Conservation (phyloP, 371 early-diverging fungal genomes). For the Mycotypha africana region DNA sequence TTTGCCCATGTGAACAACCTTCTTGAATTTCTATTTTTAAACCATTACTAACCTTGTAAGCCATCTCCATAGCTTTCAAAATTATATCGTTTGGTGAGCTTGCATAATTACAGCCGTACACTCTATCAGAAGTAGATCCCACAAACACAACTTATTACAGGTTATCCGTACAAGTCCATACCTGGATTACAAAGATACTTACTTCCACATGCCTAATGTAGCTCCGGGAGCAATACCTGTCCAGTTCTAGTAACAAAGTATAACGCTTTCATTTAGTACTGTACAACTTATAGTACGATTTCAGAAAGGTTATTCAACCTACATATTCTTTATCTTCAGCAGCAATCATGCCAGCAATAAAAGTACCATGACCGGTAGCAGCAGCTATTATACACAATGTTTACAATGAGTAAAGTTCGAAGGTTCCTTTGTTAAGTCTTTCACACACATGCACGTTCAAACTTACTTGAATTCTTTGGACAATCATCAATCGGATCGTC, state of each 20-base stretch:
- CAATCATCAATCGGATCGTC: constrained; percentile 33
- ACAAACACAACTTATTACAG: too few species aligned
- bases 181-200: constrained; percentile 1
- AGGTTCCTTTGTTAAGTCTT: too few species aligned
- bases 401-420: too few species aligned
- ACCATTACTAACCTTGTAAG: constrained; percentile 39
- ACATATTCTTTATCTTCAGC: constrained; percentile 30
- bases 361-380: constrained; percentile 44
- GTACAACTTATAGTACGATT: neutral
- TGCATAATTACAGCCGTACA: constrained; percentile 21
- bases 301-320: neutral
- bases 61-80: constrained; percentile 60
- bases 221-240: constrained; percentile 59
- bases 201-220: constrained; percentile 38
- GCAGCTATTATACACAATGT: too few species aligned
- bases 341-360: constrained; percentile 53
- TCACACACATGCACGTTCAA: too few species aligned
- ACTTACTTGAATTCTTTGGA: constrained; percentile 19
- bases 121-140: constrained; percentile 1
- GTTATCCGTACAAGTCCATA: neutral
- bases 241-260: constrained; percentile 22
- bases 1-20: too few species aligned
- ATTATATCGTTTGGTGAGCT: constrained; percentile 51
- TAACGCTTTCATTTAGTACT: too few species aligned
- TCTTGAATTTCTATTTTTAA: constrained; percentile 17